Evolutionary conservation across 129 eudicot genomes (phyloP), one percentile per base, ranked within the genome.

Genomic region (Ambrosia artemisiifolia): DNA sequence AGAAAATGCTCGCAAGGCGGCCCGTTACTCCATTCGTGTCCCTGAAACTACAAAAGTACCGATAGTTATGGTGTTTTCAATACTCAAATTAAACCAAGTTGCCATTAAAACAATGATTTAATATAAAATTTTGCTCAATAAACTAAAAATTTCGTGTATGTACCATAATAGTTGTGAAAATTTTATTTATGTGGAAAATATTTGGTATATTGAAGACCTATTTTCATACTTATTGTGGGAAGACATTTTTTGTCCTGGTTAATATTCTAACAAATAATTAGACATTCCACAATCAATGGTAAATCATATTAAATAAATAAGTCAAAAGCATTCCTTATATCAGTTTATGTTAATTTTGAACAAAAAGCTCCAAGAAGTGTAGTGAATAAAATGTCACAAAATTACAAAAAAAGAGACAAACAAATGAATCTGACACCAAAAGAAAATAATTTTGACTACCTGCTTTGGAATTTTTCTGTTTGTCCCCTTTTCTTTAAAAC

Each of bases 401-500:
- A 53, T 54, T 32, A 71, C 77, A 71, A 32, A 63, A 38, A 30
- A 34, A 59, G 42, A 65, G 50, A 78, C 19, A 54, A 11, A 63
- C 38, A 71, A 54, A 78, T 70, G 32, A 63, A 24, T 54, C 82
- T 78, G 73, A 78, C 77, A 78, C 61, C 77, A 78, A 40, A 50
- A 71, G 13, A 42, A 71, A 71, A 72, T 77, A 78, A 78, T 8
- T 71, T 78, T 78, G 82, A 78, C 82, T 67, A 78, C 59, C 24
- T 63, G 60, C 50, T 78, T 70, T 71, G 50, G 72, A 78, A 42
- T 40, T 70, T 47, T 42, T 42, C 67, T 50, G 77, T 51, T 71
- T 78, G 72, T 64, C 33, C 67, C 77, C 59, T 63, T 51, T 62
- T 68, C 20, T 59, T 76, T 57, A 44, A 4, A 68, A 76, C 44